Evolutionary conservation across 192 early-diverging fungal species (phyloP).

Genomic region (Umbelopsis sp.): DNA sequence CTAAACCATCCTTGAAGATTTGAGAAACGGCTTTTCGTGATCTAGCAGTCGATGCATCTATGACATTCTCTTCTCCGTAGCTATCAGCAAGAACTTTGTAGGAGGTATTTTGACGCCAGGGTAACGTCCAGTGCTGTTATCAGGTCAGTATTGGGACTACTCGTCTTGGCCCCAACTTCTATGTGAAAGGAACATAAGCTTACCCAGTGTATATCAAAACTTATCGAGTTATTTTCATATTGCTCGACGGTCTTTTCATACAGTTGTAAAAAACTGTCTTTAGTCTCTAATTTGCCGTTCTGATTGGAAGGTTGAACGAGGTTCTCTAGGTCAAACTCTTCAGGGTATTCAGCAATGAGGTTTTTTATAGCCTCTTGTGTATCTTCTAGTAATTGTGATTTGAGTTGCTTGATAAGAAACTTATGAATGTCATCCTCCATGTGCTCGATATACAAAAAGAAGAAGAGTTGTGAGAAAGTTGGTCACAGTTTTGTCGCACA

Average conservation of each 20-base stretch:
- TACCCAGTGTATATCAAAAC: slow-evolving; percentile 41
- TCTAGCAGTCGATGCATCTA: slow-evolving; percentile 25
- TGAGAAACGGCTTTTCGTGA: slow-evolving; percentile 30
- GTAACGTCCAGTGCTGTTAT: slow-evolving; percentile 28
- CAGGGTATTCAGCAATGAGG: slow-evolving; percentile 24
- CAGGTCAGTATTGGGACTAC: background rate
- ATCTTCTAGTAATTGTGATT: slow-evolving; percentile 27
- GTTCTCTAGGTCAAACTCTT: slow-evolving; percentile 32
- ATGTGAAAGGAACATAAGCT: background rate
- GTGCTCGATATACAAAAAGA: background rate
- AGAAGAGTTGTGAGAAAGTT: background rate
- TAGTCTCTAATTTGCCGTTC: background rate
- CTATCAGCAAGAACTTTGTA: slow-evolving; percentile 26
- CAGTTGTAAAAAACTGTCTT: slow-evolving; percentile 19
- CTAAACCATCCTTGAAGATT: slow-evolving; percentile 29
- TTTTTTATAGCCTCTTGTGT: slow-evolving; percentile 24
- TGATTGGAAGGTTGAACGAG: slow-evolving; percentile 8
- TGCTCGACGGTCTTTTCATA: slow-evolving; percentile 26
- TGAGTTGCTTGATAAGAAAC: slow-evolving; percentile 26
- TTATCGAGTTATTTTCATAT: slow-evolving; percentile 22
- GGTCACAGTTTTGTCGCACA: background rate
- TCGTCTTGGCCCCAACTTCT: background rate
- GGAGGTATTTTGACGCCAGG: slow-evolving; percentile 35
- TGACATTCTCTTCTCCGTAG: slow-evolving; percentile 30
- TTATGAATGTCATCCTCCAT: slow-evolving; percentile 32